phyloP scores from a whole-genome alignment of 805 yeast genomes.

The Candida pseudofarinosa region DNA sequence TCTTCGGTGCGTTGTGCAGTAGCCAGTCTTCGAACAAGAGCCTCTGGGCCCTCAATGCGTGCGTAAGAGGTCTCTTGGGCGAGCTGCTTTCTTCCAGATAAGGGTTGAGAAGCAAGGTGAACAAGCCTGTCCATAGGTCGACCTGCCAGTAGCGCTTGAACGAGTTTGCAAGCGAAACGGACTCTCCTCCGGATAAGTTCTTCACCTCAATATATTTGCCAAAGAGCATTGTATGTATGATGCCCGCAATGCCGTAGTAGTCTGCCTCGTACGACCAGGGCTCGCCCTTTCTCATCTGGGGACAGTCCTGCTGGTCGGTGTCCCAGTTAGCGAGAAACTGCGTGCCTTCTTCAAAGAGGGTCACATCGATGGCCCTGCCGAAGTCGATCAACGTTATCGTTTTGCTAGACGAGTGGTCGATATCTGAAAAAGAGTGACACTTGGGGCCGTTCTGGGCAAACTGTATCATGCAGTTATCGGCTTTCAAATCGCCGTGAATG shows the following conservation, averaged over 20 bases:
- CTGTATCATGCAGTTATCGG: conserved; percentile 81
- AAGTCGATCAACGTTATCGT: conserved; percentile 73
- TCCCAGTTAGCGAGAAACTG: conserved; percentile 59
- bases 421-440: conserved; percentile 31
- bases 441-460: conserved; percentile 23
- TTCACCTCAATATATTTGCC: conserved; percentile 56
- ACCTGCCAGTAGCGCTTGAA: conserved; percentile 75
- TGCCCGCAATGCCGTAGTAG: conserved; percentile 76
- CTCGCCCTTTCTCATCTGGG: conserved; percentile 54
- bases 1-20: conserved; percentile 11
- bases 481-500: conserved; percentile 80
- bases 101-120: conserved; percentile 63
- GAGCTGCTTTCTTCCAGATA: conserved; percentile 15
- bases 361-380: conserved; percentile 74
- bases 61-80: conserved; percentile 37
- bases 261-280: conserved; percentile 82
- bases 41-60: conserved; percentile 31
- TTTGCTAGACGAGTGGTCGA: conserved; percentile 45
- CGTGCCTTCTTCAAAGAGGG: conserved; percentile 43
- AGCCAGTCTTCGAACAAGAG: conserved; percentile 42
- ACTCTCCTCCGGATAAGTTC: conserved; percentile 14
- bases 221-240: conserved; percentile 68
- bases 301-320: conserved; percentile 66
- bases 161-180: conserved; percentile 36
- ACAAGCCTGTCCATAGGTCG: conserved; percentile 65